Evolutionary conservation across 768 basidiomycete species (phyloP), one percentile per base, ranked within the genome.

Genomic region (Tephrocybe sp.): DNA sequence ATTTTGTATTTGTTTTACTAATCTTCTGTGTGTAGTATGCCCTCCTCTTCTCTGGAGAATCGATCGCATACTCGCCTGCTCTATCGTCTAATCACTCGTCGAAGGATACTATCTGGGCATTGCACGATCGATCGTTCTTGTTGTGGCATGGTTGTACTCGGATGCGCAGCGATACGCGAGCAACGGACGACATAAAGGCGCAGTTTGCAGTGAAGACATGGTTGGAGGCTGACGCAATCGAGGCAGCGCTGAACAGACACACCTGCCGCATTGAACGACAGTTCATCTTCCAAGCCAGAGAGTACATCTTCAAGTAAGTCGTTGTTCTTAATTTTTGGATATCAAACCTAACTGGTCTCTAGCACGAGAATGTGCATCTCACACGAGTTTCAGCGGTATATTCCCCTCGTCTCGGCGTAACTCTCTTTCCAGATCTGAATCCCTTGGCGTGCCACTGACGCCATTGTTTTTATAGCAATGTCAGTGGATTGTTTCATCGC

Each of bases 31-130:
- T 52, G 12, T 57, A 90, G 87, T 86, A 83, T 62, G 78, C 81
- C 1, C 63, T 89, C n/a, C 67, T 90, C 18, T 89, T 90, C 63
- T 83, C 86, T 6, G 87, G 86, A n/a, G 87, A 89, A 66, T 74
- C 79, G 11, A 66, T 82, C 21, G 66, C 64, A 2, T 67, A 66
- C 24, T 73, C 68, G 9, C 70, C 69, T 9, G 34, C 58, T 18
- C 48, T 66, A 16, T 36, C 62, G 18, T 56, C 49, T 28, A 31
- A 44, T 31, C 53, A 61, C 47, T 70, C 78, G 3, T 69, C 76
- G 8, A 89, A 86, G 63, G 79, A 87, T 47, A 83, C 83, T 5
- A 71, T 89, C 18, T 90, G 85, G 87, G 86, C 85, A n/a, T 68
- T 89, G 44, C 79, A 84, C 60, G 79, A 85, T 57, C 81, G 86